Conservation (phyloP, 2,329 filamentous ascomycete genomes). For the Aspergillus pseudoterreus region DNA sequence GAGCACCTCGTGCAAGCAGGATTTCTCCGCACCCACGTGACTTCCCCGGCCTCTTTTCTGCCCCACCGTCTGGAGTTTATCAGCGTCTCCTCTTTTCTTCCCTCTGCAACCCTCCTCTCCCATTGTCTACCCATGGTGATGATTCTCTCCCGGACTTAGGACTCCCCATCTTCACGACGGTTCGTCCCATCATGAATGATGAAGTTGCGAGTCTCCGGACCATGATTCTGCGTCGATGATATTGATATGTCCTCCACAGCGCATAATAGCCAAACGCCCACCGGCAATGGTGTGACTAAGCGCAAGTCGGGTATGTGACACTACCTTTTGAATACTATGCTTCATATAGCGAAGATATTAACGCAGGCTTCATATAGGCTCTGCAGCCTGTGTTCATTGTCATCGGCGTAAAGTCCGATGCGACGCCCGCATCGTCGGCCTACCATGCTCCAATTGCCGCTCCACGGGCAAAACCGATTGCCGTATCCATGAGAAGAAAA, state of each 20-base stretch:
- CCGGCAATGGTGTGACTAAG: constrained; percentile 35
- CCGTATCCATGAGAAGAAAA: constrained; percentile 50
- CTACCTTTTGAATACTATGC: neutral
- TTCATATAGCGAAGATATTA: neutral
- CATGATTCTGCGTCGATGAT: constrained; percentile 18
- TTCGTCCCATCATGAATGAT: constrained; percentile 5
- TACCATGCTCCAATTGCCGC: constrained; percentile 49
- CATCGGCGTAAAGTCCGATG: constrained; percentile 52
- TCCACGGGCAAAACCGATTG: constrained; percentile 42
- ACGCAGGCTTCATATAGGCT: constrained; percentile 21
- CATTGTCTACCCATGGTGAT: neutral
- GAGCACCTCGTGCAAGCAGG: neutral
- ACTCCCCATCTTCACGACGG: neutral
- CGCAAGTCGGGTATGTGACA: constrained; percentile 34
- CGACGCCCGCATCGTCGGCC: constrained; percentile 46
- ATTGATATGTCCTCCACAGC: constrained; percentile 36
- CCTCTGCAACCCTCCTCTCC: neutral
- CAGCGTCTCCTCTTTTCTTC: constrained; percentile 5
- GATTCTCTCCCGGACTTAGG: neutral
- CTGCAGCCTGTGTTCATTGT: constrained; percentile 48
- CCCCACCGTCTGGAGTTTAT: constrained; percentile 9
- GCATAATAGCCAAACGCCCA: constrained; percentile 29
- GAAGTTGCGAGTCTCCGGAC: constrained; percentile 13
- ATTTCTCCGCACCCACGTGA: constrained; percentile 17
- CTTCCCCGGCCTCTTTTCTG: constrained; percentile 7